Percentiles rank a stretch among this genome's conserved stretches.
These are phyloP conservation scores for Abrus precatorius DNA, from an alignment of 306 rosid genomes.

Conservation along the genomic window DNA sequence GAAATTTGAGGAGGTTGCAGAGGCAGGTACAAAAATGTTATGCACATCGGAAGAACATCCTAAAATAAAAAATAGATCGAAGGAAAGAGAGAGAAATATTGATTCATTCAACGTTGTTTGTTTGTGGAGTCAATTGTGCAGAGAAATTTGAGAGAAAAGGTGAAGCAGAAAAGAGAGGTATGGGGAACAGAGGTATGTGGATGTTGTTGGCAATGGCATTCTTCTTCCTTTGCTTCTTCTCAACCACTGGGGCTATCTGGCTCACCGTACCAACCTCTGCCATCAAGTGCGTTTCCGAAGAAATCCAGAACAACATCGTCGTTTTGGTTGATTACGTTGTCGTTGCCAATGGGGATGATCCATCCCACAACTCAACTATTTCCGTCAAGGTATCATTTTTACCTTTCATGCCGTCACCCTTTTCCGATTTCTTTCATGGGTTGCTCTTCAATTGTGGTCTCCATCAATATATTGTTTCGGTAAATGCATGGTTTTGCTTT, in stretches of 20 bases:
- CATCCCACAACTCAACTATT: conserved; percentile 57
- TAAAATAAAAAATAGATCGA: background rate
- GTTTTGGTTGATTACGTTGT: conserved; percentile 81
- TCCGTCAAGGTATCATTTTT: conserved; percentile 68
- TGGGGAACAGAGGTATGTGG: conserved; percentile 31
- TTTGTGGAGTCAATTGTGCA: too few relatives aligned
- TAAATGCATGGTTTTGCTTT: too few relatives aligned
- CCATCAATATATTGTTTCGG: too few relatives aligned
- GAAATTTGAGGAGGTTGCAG: too few relatives aligned
- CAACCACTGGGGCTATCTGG: conserved; percentile 58
- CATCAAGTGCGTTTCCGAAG: conserved; percentile 90
- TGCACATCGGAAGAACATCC: too few relatives aligned
- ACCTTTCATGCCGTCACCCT: background rate
- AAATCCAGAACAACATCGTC: conserved; percentile 84
- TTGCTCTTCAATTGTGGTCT: conserved; percentile 17
- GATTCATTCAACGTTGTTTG: too few relatives aligned
- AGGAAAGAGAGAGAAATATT: background rate
- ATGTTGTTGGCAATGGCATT: conserved; percentile 21
- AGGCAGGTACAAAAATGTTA: too few relatives aligned
- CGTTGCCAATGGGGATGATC: conserved; percentile 47
- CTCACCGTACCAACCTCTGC: conserved; percentile 63
- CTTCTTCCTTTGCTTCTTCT: conserved; percentile 36
- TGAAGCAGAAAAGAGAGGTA: background rate
- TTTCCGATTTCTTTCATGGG: background rate
- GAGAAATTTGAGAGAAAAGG: too few relatives aligned